Evolutionary conservation across 1,284 basidiomycete species (phyloP).

Genomic region (Cryptococcus sp.): DNA sequence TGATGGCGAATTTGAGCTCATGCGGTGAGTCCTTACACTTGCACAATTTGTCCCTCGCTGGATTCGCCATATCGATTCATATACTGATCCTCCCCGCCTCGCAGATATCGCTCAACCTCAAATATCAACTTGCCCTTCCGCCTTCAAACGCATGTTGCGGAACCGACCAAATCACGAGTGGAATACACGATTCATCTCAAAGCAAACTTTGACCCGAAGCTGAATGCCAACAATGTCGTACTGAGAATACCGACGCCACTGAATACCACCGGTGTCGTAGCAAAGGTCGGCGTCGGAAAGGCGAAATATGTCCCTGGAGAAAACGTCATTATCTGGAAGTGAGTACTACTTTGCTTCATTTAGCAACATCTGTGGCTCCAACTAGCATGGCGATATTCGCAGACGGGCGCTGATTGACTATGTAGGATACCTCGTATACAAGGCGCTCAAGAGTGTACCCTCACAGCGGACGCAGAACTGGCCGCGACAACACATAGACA

Average conservation of each 20-base stretch:
- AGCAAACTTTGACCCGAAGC: constrained; percentile 86
- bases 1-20: constrained; percentile 98
- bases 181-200: constrained; percentile 88
- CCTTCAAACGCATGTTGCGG: constrained; percentile 87
- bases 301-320: constrained; percentile 96
- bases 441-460: constrained; percentile 85
- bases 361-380: background rate
- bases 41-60: background rate
- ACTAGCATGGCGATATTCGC: background rate
- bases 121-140: constrained; percentile 94
- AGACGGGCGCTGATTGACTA: too few relatives aligned
- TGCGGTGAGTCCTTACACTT: constrained; percentile 66
- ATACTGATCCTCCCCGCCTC: background rate
- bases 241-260: constrained; percentile 93
- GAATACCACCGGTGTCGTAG: constrained; percentile 88
- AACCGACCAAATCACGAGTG: constrained; percentile 86
- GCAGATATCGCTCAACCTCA: constrained; percentile 90
- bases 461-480: constrained; percentile 79
- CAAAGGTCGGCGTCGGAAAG: constrained; percentile 88
- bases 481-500: constrained; percentile 86
- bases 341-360: constrained; percentile 52
- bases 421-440: constrained; percentile 87
- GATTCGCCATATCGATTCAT: background rate
- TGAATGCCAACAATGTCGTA: constrained; percentile 90
- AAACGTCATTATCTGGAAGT: constrained; percentile 98